These are phyloP conservation scores for Apiospora koreana DNA, from an alignment of 2,329 filamentous ascomycete species.

Conservation along the genomic window DNA sequence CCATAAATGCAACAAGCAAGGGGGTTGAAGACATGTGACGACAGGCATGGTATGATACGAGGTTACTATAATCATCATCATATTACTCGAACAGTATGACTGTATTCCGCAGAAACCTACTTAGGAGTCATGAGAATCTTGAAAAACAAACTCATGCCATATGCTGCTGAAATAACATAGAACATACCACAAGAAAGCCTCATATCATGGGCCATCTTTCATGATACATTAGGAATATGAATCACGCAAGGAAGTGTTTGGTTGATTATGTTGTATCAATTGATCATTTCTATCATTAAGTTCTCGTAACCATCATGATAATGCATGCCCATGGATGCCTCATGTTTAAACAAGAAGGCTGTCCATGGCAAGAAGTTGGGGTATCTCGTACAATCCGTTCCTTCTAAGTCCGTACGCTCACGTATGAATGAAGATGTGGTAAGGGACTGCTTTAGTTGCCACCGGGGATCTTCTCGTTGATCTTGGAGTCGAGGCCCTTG, in stretches of 20 bases:
- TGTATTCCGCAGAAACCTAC: too few species aligned
- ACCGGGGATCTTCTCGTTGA: conserved; percentile 23
- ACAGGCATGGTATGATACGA: too few species aligned
- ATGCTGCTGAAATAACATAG: too few species aligned
- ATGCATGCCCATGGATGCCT: background rate
- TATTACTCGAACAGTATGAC: too few species aligned
- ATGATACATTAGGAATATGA: too few species aligned
- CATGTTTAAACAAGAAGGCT: background rate
- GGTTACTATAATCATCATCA: too few species aligned
- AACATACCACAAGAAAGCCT: too few species aligned
- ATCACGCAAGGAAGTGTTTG: background rate
- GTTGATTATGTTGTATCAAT: background rate
- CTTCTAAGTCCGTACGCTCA: background rate
- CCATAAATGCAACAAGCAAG: too few species aligned
- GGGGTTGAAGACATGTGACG: too few species aligned
- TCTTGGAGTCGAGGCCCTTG: conserved; percentile 19
- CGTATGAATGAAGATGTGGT: background rate
- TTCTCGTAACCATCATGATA: background rate
- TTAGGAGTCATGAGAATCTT: too few species aligned
- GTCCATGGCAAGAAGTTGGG: background rate
- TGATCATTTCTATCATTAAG: background rate
- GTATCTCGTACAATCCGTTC: background rate
- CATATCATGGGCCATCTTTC: too few species aligned
- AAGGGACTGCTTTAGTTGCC: conserved; percentile 16
- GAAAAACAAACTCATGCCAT: too few species aligned